Base-by-base conservation (phyloP, 2,329 filamentous ascomycete species). In the Rasamsonia emersonii region DNA sequence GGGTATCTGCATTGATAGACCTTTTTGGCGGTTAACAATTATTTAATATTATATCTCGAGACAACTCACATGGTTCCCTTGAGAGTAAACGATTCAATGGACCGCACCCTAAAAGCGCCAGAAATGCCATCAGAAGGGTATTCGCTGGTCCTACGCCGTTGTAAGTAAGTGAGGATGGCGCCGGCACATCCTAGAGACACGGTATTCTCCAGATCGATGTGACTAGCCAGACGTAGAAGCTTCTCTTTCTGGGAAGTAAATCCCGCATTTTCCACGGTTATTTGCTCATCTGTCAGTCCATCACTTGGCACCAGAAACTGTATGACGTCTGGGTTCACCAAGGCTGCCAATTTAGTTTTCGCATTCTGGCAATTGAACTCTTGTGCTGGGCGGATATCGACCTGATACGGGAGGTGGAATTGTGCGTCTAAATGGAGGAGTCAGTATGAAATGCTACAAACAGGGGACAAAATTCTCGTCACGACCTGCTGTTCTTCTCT, bases 121-220 rank as follows among this genome's bases (percentile, higher is more conserved):
- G 68, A 67, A 18, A 67, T 65, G 9, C 65, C 58, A 38, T 81
- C 75, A 17, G 73, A 71, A 2, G 77, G 73, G 3, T 76, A 79
- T 20, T 75, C 70, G 3, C 73, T 68, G 23, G 77, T 72, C 50
- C 71, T 71, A 44, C 77, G 71, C 32, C 84, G 76, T 45, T 85
- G 76, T 15, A 95, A 58, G 42, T 93, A 84, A 4, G 73, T 71
- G n/a, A 96, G 61, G 2, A 96, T 62, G 16, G 88, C 88, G n/a
- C 88, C 86, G 16, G 81, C 82, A 58, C 91, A 96, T 3, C 85
- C 83, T 28, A 93, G 66, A 64, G 86, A 84, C 9, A 82, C 53
- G 4, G 59, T 65, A 45, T 82, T 89, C 3, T 89, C 80, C 33
- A 91, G 62, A 47, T 93, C 78, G 38, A 93, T 70, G 38, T 66